Percentiles rank a stretch among this genome's conserved stretches.
These are phyloP conservation scores for Selaginella moellendorffii DNA, from an alignment of 75 land plant species.

Conservation along the genomic window DNA sequence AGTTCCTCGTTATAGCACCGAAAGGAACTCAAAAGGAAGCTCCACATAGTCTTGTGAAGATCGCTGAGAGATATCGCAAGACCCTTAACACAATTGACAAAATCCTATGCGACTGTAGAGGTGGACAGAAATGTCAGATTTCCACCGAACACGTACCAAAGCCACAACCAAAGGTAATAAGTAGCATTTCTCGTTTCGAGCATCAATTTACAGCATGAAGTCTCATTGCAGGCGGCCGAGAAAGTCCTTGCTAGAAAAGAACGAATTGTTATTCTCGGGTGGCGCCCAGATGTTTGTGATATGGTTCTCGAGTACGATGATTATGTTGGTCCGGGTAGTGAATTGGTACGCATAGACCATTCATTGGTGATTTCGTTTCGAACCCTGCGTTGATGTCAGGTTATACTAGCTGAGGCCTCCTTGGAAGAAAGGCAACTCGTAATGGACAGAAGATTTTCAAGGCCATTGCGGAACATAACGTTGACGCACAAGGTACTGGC, in stretches of 20 bases:
- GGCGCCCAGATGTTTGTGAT: conserved; percentile 7
- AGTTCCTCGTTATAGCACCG: neutral
- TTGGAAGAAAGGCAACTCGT: neutral
- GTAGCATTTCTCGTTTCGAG: neutral
- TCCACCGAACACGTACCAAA: neutral
- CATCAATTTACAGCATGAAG: neutral
- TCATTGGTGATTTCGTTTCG: neutral
- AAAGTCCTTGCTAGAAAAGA: conserved; percentile 1
- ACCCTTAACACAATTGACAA: neutral
- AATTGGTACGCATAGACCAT: neutral
- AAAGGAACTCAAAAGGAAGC: neutral
- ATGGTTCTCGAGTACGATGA: conserved; percentile 10
- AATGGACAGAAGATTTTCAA: neutral
- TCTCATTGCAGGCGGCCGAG: conserved; percentile 41
- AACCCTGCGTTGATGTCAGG: neutral
- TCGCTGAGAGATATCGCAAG: neutral
- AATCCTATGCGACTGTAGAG: neutral
- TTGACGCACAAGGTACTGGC: conserved; percentile 1
- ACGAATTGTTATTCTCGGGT: conserved; percentile 2
- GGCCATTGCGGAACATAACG: neutral
- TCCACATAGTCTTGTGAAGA: neutral
- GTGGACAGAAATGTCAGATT: neutral
- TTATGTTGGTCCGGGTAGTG: conserved; percentile 7
- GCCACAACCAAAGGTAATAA: neutral
- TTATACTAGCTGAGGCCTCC: neutral